Percentiles rank a stretch among this genome's conserved stretches.
Evolutionary conservation across 441 rosid genomes (phyloP).

Genomic region (Manihot esculenta): DNA sequence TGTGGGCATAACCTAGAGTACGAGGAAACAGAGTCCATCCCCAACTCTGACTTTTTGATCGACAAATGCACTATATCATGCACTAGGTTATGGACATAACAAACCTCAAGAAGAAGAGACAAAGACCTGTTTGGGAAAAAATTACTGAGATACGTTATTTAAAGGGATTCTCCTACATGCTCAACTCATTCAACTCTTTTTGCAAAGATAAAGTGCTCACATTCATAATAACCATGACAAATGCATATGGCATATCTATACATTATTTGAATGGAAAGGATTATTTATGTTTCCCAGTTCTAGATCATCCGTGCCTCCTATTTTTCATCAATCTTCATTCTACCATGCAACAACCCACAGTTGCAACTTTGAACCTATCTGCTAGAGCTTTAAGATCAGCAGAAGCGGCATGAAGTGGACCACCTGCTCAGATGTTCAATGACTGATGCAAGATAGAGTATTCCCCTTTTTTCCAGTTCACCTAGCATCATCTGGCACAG

Average conservation of each 20-base stretch:
- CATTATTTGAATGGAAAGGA: conserved; percentile 90
- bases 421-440: conserved; percentile 91
- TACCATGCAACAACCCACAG: conserved; percentile 89
- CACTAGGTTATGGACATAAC: too few species aligned
- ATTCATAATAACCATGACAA: conserved; percentile 97
- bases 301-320: conserved; percentile 71
- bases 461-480: conserved; percentile 76
- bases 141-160: too few species aligned
- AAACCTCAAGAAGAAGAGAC: too few species aligned
- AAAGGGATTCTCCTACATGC: too few species aligned
- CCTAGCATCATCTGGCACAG: conserved; percentile 70
- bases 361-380: conserved; percentile 45
- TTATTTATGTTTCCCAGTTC: conserved; percentile 73
- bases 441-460: conserved; percentile 75
- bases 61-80: too few species aligned
- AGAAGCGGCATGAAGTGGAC: conserved; percentile 89
- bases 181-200: too few species aligned
- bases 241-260: conserved; percentile 93
- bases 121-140: too few species aligned
- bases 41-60: too few species aligned
- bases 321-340: conserved; percentile 81
- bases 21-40: too few species aligned
- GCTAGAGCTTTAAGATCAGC: conserved; percentile 68
- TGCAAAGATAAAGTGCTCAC: too few species aligned
- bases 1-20: too few species aligned